phyloP scores from a whole-genome alignment of 1,139 yeast species.

The Hansenula lynferdii region DNA sequence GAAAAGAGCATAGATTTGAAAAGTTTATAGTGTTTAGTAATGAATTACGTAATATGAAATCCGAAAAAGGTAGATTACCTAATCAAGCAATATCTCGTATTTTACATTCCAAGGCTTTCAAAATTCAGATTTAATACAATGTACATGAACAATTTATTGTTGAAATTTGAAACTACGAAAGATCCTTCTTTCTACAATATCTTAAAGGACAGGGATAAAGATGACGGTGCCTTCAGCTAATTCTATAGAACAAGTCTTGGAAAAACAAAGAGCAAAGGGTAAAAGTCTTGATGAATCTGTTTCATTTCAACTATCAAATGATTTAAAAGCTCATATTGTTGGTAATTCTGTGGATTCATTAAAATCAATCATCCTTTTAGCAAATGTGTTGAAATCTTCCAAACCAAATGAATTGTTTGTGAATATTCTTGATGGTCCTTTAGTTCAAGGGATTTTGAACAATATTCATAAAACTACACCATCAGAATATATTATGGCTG shows the following conservation, averaged over 20 bases:
- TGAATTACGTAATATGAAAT: no score
- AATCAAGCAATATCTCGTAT: no score
- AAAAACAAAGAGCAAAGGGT: conserved; percentile 11
- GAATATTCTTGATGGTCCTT: conserved; percentile 5
- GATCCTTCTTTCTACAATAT: no score
- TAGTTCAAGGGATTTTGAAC: conserved; percentile 8
- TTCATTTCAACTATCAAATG: conserved; percentile 13
- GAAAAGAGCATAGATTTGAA: no score
- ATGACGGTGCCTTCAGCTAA: neutral
- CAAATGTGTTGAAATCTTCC: conserved; percentile 12
- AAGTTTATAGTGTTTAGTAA: no score
- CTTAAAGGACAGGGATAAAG: no score
- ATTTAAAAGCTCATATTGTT: conserved; percentile 16
- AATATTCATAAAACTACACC: conserved; percentile 6
- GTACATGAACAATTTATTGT: no score
- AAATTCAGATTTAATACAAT: no score
- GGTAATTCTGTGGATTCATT: conserved; percentile 9
- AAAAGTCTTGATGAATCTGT: conserved; percentile 13
- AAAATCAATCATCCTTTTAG: conserved; percentile 8
- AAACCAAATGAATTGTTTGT: conserved; percentile 7
- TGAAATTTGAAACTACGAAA: no score
- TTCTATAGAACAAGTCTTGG: conserved; percentile 16
- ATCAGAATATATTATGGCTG: conserved; percentile 4
- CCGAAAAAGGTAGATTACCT: no score
- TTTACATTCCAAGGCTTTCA: no score